Evolutionary conservation across 768 basidiomycete species (phyloP).

Genomic region (Dentipellis sp.): DNA sequence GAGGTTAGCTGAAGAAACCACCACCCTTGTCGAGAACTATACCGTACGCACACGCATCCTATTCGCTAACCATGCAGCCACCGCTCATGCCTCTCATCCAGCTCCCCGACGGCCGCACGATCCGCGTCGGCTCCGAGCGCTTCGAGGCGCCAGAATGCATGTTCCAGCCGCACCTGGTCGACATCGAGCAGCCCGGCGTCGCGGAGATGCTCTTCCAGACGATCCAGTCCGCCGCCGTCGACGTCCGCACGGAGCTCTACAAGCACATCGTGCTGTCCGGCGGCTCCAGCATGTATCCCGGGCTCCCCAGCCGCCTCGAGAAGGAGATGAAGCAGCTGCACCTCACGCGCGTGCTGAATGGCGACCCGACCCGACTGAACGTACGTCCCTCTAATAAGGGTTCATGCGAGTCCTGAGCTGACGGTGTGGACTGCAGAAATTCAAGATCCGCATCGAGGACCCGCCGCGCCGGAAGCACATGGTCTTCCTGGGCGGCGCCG

Average conservation of each 20-base stretch:
- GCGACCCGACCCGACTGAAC: conserved; percentile 76
- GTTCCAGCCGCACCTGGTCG: conserved; percentile 98
- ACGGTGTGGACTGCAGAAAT: conserved; percentile 60
- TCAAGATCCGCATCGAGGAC: conserved; percentile 98
- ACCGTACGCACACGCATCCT: conserved; percentile 43
- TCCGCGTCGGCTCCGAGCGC: conserved; percentile 97
- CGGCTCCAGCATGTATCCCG: conserved; percentile 98
- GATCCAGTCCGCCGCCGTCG: conserved; percentile 86
- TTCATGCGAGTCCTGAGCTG: not conserved
- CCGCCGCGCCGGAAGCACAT: conserved; percentile 97
- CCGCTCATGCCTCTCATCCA: conserved; percentile 50
- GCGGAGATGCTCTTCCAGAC: conserved; percentile 99
- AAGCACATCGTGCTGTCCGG: conserved; percentile 97
- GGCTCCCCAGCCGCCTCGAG: conserved; percentile 91
- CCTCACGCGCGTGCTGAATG: conserved; percentile 77
- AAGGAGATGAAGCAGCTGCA: conserved; percentile 99
- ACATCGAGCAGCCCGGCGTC: conserved; percentile 93
- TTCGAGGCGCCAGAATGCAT: conserved; percentile 99
- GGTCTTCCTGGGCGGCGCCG: conserved; percentile 99
- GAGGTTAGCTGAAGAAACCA: conserved; percentile 90
- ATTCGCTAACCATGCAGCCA: conserved; percentile 1
- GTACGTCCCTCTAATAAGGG: conserved; percentile 39
- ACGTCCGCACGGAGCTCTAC: conserved; percentile 85
- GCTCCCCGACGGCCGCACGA: conserved; percentile 70
- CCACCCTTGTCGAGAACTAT: conserved; percentile 91